Evolutionary conservation across 257 asterid species (phyloP).

Genomic region (Solanum tarijense): DNA sequence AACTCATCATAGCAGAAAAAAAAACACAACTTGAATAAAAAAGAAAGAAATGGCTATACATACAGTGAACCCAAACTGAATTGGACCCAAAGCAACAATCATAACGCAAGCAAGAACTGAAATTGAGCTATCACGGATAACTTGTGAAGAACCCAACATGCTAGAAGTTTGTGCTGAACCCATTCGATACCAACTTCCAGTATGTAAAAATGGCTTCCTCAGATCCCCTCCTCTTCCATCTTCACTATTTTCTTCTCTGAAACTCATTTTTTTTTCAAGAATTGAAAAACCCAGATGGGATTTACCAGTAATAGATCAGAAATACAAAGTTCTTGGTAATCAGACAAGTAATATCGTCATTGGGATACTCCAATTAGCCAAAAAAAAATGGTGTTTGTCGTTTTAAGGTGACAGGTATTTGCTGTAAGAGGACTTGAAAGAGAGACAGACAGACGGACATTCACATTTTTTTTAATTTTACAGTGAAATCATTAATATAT

Average conservation of each 20-base stretch:
- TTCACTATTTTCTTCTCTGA: conserved; percentile 50
- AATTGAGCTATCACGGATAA: conserved; percentile 59
- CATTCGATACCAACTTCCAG: conserved; percentile 95
- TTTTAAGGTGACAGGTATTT: background rate
- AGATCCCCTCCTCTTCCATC: conserved; percentile 56
- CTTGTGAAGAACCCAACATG: conserved; percentile 71
- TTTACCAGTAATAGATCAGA: background rate
- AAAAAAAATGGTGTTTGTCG: background rate
- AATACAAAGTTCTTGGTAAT: background rate
- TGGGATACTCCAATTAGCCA: background rate
- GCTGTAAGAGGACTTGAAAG: background rate
- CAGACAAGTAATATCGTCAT: background rate
- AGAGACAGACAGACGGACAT: background rate
- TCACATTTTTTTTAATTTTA: too few relatives aligned
- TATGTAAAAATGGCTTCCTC: conserved; percentile 81
- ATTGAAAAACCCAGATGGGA: background rate
- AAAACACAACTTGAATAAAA: background rate
- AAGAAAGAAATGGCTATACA: background rate
- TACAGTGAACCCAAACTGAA: conserved; percentile 93
- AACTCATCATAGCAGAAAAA: background rate
- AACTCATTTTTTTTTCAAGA: conserved; percentile 43
- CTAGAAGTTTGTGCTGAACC: conserved; percentile 72
- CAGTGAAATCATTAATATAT: too few relatives aligned
- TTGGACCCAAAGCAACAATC: conserved; percentile 87
- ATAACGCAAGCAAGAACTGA: conserved; percentile 83